Conservation (phyloP, 345 rosid species). For the Xanthoceras sorbifolium region DNA sequence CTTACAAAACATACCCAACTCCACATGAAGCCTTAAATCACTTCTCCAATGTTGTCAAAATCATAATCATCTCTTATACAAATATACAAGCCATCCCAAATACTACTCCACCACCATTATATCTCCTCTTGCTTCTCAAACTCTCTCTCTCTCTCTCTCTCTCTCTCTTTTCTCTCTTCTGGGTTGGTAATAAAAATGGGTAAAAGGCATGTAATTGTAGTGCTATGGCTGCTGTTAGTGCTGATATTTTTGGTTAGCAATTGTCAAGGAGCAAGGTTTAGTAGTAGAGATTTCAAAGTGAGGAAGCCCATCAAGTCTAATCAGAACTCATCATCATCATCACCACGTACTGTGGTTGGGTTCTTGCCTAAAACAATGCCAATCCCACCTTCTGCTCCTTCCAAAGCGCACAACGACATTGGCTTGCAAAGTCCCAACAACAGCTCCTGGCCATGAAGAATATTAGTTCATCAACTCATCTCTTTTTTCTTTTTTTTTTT, state of each 20-base stretch:
- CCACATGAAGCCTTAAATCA: neutral
- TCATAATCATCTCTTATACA: conserved; percentile 13
- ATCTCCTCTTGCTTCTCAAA: neutral
- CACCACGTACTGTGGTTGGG: conserved; percentile 39
- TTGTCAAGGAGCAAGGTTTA: conserved; percentile 32
- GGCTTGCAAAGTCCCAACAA: conserved; percentile 43
- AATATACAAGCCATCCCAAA: conserved; percentile 25
- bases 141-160: neutral
- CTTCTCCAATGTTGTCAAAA: neutral
- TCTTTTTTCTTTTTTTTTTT: neutral
- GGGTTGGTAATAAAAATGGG: conserved; percentile 29
- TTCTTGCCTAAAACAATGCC: conserved; percentile 61
- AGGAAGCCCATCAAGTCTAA: conserved; percentile 26
- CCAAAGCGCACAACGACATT: conserved; percentile 58
- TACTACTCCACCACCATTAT: neutral
- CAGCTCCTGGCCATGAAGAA: conserved; percentile 37
- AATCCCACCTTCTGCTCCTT: conserved; percentile 73
- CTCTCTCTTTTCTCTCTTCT: neutral
- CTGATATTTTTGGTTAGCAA: conserved; percentile 16
- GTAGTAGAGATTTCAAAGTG: conserved; percentile 25
- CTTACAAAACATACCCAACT: conserved; percentile 10
- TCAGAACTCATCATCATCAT: conserved; percentile 21
- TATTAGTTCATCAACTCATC: neutral
- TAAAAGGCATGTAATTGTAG: conserved; percentile 12
- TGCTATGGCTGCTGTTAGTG: conserved; percentile 23